Base-by-base conservation (phyloP, 305 asterid species). In the Stenogyne calaminthoides region DNA sequence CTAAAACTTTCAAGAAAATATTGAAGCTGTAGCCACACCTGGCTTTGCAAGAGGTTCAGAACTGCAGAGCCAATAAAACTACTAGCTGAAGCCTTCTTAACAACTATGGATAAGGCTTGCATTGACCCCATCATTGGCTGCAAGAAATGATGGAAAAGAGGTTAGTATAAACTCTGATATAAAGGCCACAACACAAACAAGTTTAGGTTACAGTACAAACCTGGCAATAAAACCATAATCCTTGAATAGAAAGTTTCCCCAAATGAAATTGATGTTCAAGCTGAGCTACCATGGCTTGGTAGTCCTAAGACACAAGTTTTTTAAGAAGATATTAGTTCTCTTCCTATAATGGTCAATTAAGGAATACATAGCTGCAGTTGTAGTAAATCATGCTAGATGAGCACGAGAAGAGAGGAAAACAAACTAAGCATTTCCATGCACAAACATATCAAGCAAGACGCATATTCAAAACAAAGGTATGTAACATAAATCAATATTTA, bases 181-280 rank as follows among this genome's bases (percentile, higher is more conserved):
- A 63, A 62, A 69, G 44, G 51, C 42, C 10, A 51, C 67, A 63
- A 32, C 57, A 25, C 56, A 75, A 70, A 59, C 36, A 61, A 60
- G 74, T 40, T 49, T 32, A 78, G 70, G 67, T 42, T 71, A 81
- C 36, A 57, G 75, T 18, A 47, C 77, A 77, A 78, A 95, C 99
- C 98, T 95, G 99, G 85, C 99, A 95, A 78, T 92, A 95, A 78
- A 95, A 95, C 99, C 99, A 95, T 68, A 95, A 84, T 78, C 99
- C 99, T 84, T 92, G 99, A 72, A 92, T 84, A 61, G 98, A 95
- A 78, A 95, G 96, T 84, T 86, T 90, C 79, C 98, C 91, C 71
- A 92, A 70, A 68, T 94, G 96, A 88, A 95, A 95, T 76, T 95
- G 99, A 88, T 95, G 99, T 76, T 95, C 99, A 72, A 95, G 93